Percentiles rank a stretch among this genome's conserved stretches.
These are phyloP conservation scores for Metschnikowia hibisci DNA, from an alignment of 805 yeast species.

Conservation along the genomic window DNA sequence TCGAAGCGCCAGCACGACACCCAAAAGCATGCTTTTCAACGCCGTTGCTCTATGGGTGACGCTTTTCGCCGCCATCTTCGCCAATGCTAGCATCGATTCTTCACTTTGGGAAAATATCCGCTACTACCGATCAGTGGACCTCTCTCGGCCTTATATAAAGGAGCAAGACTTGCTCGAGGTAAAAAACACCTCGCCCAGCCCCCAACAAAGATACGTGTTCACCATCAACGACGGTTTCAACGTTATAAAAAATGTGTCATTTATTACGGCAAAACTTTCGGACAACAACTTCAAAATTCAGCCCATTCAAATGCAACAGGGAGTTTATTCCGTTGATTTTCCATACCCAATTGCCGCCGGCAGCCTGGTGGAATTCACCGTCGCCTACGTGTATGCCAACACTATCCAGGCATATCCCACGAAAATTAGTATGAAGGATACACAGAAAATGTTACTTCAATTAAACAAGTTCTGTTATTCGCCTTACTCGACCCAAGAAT, in stretches of 20 bases:
- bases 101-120: conserved; percentile 54
- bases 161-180: conserved; percentile 56
- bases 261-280: conserved; percentile 36
- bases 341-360: conserved; percentile 69
- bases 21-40: conserved; percentile 13
- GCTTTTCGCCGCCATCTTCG: conserved; percentile 8
- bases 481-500: conserved; percentile 55
- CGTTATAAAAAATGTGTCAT: conserved; percentile 38
- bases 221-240: conserved; percentile 52
- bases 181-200: conserved; percentile 53
- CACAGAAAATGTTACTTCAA: conserved; percentile 55
- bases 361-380: conserved; percentile 44
- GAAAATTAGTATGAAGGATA: conserved; percentile 52
- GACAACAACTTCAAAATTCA: conserved; percentile 24
- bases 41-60: conserved; percentile 12
- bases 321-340: conserved; percentile 44
- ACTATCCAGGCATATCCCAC: conserved; percentile 60
- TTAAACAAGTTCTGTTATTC: conserved; percentile 56
- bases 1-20: conserved; percentile 2
- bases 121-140: conserved; percentile 56
- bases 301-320: conserved; percentile 20
- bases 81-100: conserved; percentile 11
- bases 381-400: conserved; percentile 48
- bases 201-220: conserved; percentile 53
- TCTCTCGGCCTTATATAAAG: conserved; percentile 60